These are phyloP conservation scores for Metschnikowia aberdeeniae DNA, from an alignment of 805 yeast species.

Conservation along the genomic window DNA sequence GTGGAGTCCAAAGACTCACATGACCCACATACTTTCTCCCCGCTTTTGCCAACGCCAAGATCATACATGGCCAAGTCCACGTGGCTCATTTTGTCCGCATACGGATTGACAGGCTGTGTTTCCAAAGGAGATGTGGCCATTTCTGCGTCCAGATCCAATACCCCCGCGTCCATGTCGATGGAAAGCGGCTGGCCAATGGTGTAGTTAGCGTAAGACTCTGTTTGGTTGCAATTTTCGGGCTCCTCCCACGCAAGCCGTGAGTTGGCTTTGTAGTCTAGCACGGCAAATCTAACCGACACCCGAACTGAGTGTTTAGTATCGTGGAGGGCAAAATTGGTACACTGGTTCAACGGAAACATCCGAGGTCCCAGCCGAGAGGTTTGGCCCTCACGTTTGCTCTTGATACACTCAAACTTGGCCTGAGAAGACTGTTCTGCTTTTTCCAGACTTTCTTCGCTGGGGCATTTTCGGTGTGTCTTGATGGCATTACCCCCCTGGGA, in stretches of 20 bases:
- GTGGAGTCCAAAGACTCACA: constrained; percentile 4
- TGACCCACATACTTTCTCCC: background rate
- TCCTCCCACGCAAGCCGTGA: background rate
- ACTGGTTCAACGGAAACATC: constrained; percentile 12
- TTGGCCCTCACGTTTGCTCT: constrained; percentile 1
- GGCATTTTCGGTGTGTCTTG: constrained; percentile 1
- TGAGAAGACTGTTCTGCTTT: background rate
- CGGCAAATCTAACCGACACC: constrained; percentile 6
- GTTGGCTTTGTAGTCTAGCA: constrained; percentile 3
- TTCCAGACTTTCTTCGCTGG: background rate
- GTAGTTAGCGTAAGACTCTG: background rate
- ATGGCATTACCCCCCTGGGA: background rate
- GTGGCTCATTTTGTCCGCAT: background rate
- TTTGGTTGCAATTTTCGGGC: background rate
- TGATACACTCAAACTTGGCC: background rate
- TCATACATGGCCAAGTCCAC: background rate
- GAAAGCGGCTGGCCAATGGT: background rate
- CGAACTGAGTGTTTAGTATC: constrained; percentile 10
- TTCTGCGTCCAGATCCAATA: background rate
- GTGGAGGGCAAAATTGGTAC: constrained; percentile 7
- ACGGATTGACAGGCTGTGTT: background rate
- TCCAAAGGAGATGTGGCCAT: background rate
- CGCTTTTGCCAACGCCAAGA: background rate
- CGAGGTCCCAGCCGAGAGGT: background rate
- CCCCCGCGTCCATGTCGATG: background rate